Conservation (phyloP, 768 basidiomycete genomes). For the Amylocystis lapponica region DNA sequence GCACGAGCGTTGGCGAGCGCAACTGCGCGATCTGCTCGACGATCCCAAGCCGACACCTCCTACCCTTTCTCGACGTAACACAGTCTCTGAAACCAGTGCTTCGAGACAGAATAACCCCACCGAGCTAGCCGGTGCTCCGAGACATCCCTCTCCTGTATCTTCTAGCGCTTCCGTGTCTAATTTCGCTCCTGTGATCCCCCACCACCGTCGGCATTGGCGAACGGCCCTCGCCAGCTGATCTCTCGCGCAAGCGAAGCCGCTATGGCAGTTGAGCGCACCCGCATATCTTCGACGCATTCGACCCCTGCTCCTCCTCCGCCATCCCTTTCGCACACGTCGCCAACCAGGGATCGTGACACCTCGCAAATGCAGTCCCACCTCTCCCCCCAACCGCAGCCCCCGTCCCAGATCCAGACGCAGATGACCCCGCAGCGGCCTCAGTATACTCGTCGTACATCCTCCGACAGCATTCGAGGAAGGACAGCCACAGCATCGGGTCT, state of each 20-base stretch:
- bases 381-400: too few relatives aligned
- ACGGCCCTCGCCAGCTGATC: not conserved
- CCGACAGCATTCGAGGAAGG: too few relatives aligned
- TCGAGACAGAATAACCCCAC: conserved; percentile 1
- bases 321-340: too few relatives aligned
- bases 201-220: conserved; percentile 8
- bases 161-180: conserved; percentile 14
- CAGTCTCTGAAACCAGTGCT: conserved; percentile 6
- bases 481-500: too few relatives aligned
- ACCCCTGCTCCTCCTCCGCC: too few relatives aligned
- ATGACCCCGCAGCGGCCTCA: too few relatives aligned
- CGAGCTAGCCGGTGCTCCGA: too few relatives aligned
- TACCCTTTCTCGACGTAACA: too few relatives aligned
- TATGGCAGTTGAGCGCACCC: conserved; percentile 13
- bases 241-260: conserved; percentile 14
- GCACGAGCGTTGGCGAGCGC: conserved; percentile 3
- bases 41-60: conserved; percentile 2
- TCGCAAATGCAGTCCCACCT: too few relatives aligned
- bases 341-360: too few relatives aligned
- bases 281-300: conserved; percentile 15
- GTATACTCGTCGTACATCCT: too few relatives aligned
- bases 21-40: conserved; percentile 14
- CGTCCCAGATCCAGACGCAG: too few relatives aligned
- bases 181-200: conserved; percentile 10
- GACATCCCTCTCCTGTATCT: conserved; percentile 6